Percentiles rank a stretch among this genome's conserved stretches.
phyloP scores from a whole-genome alignment of 75 land plant genomes.

The Isoetes taiwanensis region DNA sequence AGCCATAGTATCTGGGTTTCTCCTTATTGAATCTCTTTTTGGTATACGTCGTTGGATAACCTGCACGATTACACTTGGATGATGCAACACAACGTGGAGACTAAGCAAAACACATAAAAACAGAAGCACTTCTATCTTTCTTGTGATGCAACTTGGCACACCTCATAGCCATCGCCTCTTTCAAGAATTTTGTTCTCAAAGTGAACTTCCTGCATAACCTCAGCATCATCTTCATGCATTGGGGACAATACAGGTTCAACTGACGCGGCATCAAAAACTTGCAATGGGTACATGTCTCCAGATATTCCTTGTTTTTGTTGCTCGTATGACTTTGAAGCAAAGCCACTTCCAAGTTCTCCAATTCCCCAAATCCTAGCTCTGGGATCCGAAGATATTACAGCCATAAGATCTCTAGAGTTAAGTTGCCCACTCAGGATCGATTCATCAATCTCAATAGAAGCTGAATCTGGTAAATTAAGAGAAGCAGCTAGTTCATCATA shows the following conservation, averaged over 20 bases:
- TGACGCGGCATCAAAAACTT: not conserved
- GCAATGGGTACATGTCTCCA: not conserved
- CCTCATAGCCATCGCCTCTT: slow-evolving; percentile 91
- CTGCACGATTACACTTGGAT: slow-evolving; percentile 21
- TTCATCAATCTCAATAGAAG: slow-evolving; percentile 62
- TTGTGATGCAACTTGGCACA: no score
- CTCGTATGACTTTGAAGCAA: not conserved
- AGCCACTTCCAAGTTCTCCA: slow-evolving; percentile 23
- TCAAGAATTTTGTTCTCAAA: slow-evolving; percentile 73
- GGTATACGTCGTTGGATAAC: slow-evolving; percentile 72
- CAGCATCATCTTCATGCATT: slow-evolving; percentile 56
- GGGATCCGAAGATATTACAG: slow-evolving; percentile 48
- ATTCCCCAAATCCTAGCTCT: slow-evolving; percentile 29
- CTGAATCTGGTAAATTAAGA: slow-evolving; percentile 46
- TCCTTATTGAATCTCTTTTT: slow-evolving; percentile 49
- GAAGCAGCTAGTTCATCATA: slow-evolving; percentile 62
- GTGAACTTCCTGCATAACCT: slow-evolving; percentile 48
- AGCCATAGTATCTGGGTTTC: slow-evolving; percentile 57
- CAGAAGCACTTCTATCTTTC: no score
- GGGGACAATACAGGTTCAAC: slow-evolving; percentile 1
- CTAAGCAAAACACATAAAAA: not conserved
- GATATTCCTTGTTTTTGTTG: not conserved
- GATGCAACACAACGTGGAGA: not conserved
- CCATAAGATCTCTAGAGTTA: slow-evolving; percentile 47
- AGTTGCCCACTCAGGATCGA: slow-evolving; percentile 44